A percentile compares a stretch with the other conserved stretches of the same genome.
phyloP scores from a whole-genome alignment of 2,329 filamentous ascomycete genomes.

The Sclerotinia trifoliorum region DNA sequence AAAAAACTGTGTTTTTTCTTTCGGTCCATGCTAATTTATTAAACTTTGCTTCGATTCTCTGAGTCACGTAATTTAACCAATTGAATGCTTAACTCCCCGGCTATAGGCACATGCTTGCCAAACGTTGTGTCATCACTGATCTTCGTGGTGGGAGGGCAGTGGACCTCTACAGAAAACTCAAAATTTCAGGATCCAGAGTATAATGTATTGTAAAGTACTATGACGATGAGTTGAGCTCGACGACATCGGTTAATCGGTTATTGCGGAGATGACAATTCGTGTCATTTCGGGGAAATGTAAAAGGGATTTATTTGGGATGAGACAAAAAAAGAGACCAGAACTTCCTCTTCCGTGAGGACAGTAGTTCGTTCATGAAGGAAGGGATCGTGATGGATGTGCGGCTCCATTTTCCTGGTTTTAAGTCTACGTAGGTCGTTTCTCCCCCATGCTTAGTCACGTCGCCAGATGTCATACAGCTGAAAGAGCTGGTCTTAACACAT shows the following conservation, averaged over 20 bases:
- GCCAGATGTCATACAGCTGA: conserved; percentile 6
- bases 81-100: neutral
- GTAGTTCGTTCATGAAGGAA: neutral
- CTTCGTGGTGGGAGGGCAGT: conserved; percentile 11
- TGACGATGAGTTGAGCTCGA: neutral
- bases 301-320: neutral
- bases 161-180: neutral
- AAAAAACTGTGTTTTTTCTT: neutral
- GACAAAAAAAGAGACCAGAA: neutral
- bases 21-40: neutral
- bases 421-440: neutral
- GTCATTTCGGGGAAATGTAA: neutral
- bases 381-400: neutral
- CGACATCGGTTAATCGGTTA: neutral
- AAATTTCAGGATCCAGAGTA: neutral
- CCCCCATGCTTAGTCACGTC: neutral
- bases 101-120: neutral
- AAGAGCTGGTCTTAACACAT: neutral
- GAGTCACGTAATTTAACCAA: neutral
- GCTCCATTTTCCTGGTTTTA: neutral
- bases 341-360: neutral
- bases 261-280: neutral
- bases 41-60: conserved; percentile 7
- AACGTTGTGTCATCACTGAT: conserved; percentile 9
- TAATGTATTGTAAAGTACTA: neutral